Conservation (phyloP, 2,329 filamentous ascomycete genomes). For the Claviceps pazoutovae region DNA sequence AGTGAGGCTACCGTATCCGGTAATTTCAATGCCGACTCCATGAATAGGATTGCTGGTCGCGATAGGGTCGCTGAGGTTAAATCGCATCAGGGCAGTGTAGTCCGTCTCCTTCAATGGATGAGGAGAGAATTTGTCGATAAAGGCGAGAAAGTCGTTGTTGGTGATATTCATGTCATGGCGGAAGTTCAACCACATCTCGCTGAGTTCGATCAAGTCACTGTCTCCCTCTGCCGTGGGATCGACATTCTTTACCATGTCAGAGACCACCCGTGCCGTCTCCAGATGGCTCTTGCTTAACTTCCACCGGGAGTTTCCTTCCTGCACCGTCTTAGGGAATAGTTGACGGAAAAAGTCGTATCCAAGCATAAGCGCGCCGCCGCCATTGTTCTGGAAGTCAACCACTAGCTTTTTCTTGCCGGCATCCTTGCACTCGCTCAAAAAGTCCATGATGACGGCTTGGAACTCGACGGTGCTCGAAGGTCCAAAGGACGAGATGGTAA, state of each 20-base stretch:
- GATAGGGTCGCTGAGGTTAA: slow-evolving; percentile 32
- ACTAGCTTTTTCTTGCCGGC: slow-evolving; percentile 46
- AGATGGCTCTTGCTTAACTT: slow-evolving; percentile 26
- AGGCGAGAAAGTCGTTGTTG: slow-evolving; percentile 34
- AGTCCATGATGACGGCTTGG: slow-evolving; percentile 19
- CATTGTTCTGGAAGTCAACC: slow-evolving; percentile 30
- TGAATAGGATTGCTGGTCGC: slow-evolving; percentile 18
- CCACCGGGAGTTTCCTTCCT: slow-evolving; percentile 25
- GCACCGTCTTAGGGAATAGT: slow-evolving; percentile 28
- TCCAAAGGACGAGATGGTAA: slow-evolving; percentile 13
- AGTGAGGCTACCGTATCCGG: slow-evolving; percentile 27
- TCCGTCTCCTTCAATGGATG: slow-evolving; percentile 31
- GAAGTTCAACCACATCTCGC: slow-evolving; percentile 37
- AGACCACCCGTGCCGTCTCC: slow-evolving; percentile 28
- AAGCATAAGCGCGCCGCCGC: slow-evolving; percentile 43
- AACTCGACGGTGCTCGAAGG: slow-evolving; percentile 18
- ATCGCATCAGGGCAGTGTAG: slow-evolving; percentile 38
- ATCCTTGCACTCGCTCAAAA: slow-evolving; percentile 22
- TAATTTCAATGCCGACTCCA: slow-evolving; percentile 19
- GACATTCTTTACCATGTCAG: slow-evolving; percentile 27
- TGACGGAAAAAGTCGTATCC: slow-evolving; percentile 49
- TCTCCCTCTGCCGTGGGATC: slow-evolving; percentile 32
- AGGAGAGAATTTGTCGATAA: slow-evolving; percentile 29
- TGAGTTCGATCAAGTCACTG: slow-evolving; percentile 21
- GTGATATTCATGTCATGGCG: slow-evolving; percentile 35